Evolutionary conservation across 2,329 filamentous ascomycete species (phyloP), one percentile per base, ranked within the genome.

Genomic region (Fusarium xylarioides): DNA sequence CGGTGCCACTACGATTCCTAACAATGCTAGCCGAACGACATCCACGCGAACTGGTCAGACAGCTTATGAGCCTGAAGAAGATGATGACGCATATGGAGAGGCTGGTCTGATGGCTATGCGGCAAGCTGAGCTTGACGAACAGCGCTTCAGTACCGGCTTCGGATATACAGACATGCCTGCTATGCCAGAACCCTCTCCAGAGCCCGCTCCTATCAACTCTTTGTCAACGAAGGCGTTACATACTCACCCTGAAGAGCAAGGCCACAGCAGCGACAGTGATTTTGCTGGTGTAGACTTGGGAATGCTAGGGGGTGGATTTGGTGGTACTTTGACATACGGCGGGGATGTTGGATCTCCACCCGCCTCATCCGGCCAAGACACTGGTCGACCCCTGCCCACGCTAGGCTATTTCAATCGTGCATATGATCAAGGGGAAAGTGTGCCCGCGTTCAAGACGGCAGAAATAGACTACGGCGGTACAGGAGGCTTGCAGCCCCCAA

Each of bases 401-500:
- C 82, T 86, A 58, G 77, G 84, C 68, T 79, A 83, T 69, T 75
- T 78, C 52, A 73, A 75, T 50, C 74, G 74, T 34, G 68, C 74
- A 18, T 74, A 73, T 43, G 74, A 79, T 28, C 74, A 72, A 21
- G 75, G 82, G 21, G 78, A 79, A 63, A 78, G 77, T 50, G 76
- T 80, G 3, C 79, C 85, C 2, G 83, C 84, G 11, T 88, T 88
- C 72, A 79, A 84, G 19, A 87, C 91, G 61, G 94, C 92, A 11
- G 89, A 93, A 60, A 92, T 97, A 56, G 95, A 98, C 81, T 95
- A 94, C 52, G 93, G 90, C 55, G 95, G 93, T 12, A 98, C 95
- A n/a, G 96, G 95, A 44, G 96, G 96, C 3, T 83, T 98, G 34
- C 91, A 95, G 70, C 89, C 93, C 65, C 95, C 95, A 5, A 90